Conservation (phyloP, 1,139 yeast species). For the Yamadazyma taylorii region DNA sequence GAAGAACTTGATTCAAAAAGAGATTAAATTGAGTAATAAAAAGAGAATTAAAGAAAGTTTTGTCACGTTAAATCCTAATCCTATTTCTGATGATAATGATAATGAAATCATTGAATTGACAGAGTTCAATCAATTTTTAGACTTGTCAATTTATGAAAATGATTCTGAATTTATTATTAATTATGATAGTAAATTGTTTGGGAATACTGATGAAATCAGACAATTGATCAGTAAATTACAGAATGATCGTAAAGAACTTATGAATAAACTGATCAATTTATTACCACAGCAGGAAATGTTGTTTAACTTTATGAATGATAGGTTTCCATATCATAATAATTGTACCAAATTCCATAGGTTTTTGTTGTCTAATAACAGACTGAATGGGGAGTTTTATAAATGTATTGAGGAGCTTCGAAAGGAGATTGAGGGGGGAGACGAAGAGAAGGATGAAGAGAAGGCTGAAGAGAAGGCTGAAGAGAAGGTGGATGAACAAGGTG, state of each 20-base stretch:
- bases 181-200: conserved; percentile 41
- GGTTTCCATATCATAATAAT: conserved; percentile 38
- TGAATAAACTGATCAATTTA: conserved; percentile 22
- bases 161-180: conserved; percentile 29
- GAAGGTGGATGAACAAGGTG: not conserved
- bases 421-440: conserved; percentile 24
- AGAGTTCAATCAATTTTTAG: conserved; percentile 67
- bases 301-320: conserved; percentile 36
- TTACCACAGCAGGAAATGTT: conserved; percentile 45
- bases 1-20: conserved; percentile 78
- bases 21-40: conserved; percentile 71
- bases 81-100: conserved; percentile 22
- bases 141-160: conserved; percentile 37
- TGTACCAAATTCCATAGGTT: conserved; percentile 45
- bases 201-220: conserved; percentile 27
- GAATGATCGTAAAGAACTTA: conserved; percentile 30
- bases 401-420: conserved; percentile 28
- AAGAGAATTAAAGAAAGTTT: conserved; percentile 73
- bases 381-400: conserved; percentile 35
- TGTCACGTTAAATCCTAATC: conserved; percentile 44
- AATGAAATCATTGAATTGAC: conserved; percentile 32
- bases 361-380: conserved; percentile 41
- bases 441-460: not conserved
- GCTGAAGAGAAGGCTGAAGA: not conserved
- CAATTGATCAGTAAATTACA: conserved; percentile 30